phyloP scores from a whole-genome alignment of 108 stramenopile species.

The Pseudonitzschia delicatissima region DNA sequence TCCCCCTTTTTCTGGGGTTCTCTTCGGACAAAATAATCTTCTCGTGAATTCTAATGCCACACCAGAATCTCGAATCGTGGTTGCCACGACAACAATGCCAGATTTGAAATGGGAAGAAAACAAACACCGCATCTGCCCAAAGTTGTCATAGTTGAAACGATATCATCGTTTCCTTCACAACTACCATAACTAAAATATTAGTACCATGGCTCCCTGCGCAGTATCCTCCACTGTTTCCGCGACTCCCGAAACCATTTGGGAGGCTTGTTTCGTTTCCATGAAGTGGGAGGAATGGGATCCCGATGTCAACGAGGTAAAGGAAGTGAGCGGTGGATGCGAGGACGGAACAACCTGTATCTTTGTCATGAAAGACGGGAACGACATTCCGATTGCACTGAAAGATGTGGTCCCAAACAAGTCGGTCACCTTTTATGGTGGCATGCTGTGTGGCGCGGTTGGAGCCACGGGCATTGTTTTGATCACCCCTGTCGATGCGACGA shows the following conservation, averaged over 20 bases:
- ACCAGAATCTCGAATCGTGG: no score
- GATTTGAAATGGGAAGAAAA: no score
- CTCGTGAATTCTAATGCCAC: no score
- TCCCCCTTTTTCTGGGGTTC: no score
- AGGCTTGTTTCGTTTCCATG: conserved; percentile 42
- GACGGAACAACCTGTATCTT: conserved; percentile 42
- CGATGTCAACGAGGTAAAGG: conserved; percentile 28
- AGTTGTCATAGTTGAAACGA: no score
- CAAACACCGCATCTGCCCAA: no score
- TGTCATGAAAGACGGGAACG: conserved; percentile 45
- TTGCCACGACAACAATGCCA: no score
- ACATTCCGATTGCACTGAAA: conserved; percentile 27
- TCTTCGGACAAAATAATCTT: no score
- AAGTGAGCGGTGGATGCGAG: conserved; percentile 30
- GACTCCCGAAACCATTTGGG: conserved; percentile 44
- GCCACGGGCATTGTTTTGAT: conserved; percentile 33
- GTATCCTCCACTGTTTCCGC: no score
- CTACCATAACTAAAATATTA: no score
- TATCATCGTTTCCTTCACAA: no score
- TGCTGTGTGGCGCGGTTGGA: conserved; percentile 19
- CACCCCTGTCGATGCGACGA: conserved; percentile 20
- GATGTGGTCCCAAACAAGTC: conserved; percentile 33
- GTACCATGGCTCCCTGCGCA: no score
- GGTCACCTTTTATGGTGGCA: conserved; percentile 30
- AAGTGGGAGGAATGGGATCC: conserved; percentile 53